Percentiles rank a stretch among this genome's conserved stretches.
These are phyloP conservation scores for Chimonanthus praecox DNA, from an alignment of 164 flowering plant genomes.

Conservation along the genomic window DNA sequence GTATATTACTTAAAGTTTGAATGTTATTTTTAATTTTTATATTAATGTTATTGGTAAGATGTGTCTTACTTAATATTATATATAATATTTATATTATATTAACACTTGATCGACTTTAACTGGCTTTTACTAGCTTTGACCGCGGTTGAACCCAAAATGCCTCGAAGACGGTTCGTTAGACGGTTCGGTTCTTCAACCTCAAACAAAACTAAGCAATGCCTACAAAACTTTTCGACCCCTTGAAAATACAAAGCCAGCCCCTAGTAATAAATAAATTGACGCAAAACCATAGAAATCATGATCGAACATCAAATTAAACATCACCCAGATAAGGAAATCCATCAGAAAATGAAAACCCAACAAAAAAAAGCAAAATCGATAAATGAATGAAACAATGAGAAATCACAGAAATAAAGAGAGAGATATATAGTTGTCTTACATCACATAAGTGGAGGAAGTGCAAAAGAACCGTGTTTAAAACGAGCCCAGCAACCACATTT, in stretches of 20 bases:
- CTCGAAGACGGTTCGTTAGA: too few relatives aligned
- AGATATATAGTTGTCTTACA: not conserved
- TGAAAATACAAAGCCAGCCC: not conserved
- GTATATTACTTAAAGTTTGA: too few relatives aligned
- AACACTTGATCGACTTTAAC: too few relatives aligned
- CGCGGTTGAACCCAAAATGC: too few relatives aligned
- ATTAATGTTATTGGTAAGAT: too few relatives aligned
- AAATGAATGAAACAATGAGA: not conserved
- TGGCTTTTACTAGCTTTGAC: too few relatives aligned
- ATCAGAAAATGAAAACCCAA: not conserved
- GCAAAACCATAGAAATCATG: not conserved
- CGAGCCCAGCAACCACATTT: not conserved
- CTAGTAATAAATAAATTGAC: not conserved
- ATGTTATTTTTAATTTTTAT: too few relatives aligned
- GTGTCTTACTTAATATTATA: too few relatives aligned
- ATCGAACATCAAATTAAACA: not conserved
- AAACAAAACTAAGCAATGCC: not conserved
- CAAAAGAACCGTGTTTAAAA: conserved; percentile 4
- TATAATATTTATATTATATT: too few relatives aligned
- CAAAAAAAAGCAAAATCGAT: not conserved
- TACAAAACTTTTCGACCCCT: not conserved
- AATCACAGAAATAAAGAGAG: conserved; percentile 2
- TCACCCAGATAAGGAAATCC: not conserved
- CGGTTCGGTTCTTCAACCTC: not conserved
- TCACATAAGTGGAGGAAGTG: conserved; percentile 3